Percentiles rank a stretch among this genome's conserved stretches.
Evolutionary conservation across 2,329 filamentous ascomycete genomes (phyloP).

Genomic region (Paraphoma chrysanthemicola): DNA sequence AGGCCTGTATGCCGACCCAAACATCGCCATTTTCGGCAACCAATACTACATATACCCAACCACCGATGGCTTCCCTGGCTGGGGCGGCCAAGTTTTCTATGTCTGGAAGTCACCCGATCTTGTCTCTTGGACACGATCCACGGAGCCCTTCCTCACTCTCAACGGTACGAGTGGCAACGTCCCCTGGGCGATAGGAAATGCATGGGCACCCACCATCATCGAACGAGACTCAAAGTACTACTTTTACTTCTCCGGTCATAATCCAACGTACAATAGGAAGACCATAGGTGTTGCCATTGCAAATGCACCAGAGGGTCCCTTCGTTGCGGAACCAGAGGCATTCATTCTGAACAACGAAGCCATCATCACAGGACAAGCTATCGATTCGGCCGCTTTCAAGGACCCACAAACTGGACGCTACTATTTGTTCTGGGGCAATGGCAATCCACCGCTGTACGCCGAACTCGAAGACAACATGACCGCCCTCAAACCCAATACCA

Average conservation of each 20-base stretch:
- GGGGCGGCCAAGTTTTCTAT: slow-evolving; percentile 37
- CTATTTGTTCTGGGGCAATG: slow-evolving; percentile 40
- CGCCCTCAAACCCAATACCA: slow-evolving; percentile 21
- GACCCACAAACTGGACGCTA: slow-evolving; percentile 34
- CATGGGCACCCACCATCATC: slow-evolving; percentile 38
- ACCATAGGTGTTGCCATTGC: slow-evolving; percentile 38
- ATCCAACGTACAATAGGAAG: slow-evolving; percentile 32
- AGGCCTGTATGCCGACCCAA: slow-evolving; percentile 36
- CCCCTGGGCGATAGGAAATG: slow-evolving; percentile 35
- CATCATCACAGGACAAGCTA: slow-evolving; percentile 30
- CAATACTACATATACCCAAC: slow-evolving; percentile 39
- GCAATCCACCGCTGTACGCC: slow-evolving; percentile 21
- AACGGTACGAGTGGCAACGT: slow-evolving; percentile 37
- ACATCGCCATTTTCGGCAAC: slow-evolving; percentile 32
- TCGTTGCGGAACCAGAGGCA: slow-evolving; percentile 30
- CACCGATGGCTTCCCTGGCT: slow-evolving; percentile 33
- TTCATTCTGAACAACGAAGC: slow-evolving; percentile 37
- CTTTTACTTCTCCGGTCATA: slow-evolving; percentile 39
- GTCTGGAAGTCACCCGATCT: slow-evolving; percentile 36
- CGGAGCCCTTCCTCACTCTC: slow-evolving; percentile 31
- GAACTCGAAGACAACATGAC: slow-evolving; percentile 33
- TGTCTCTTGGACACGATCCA: slow-evolving; percentile 30
- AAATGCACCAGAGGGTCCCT: slow-evolving; percentile 28
- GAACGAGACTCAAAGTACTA: slow-evolving; percentile 30
- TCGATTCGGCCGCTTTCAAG: slow-evolving; percentile 32